These are phyloP conservation scores for Fimicolochytrium jonesii DNA, from an alignment of 192 early-diverging fungal genomes.

Conservation along the genomic window DNA sequence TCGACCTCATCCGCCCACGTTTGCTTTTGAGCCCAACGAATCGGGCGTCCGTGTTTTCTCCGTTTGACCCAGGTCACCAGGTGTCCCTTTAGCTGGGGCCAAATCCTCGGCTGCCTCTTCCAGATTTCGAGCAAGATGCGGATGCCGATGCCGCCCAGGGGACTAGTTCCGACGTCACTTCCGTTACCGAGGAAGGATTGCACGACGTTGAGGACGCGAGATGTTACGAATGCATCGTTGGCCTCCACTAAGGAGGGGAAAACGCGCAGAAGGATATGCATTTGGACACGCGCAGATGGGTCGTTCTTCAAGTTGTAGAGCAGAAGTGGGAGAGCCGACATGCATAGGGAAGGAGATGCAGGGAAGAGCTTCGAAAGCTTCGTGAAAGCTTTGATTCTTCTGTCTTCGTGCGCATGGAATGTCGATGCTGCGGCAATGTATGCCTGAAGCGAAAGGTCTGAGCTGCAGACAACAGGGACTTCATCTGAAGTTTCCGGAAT, in stretches of 20 bases:
- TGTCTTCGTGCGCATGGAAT: conserved; percentile 3
- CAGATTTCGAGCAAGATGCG: conserved; percentile 16
- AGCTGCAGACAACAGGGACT: too few relatives aligned
- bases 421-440: neutral
- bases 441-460: too few relatives aligned
- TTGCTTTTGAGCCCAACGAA: neutral
- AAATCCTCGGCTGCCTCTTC: conserved; percentile 19
- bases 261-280: conserved; percentile 11
- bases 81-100: conserved; percentile 17
- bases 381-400: conserved; percentile 8
- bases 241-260: conserved; percentile 10
- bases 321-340: conserved; percentile 19
- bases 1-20: conserved; percentile 13
- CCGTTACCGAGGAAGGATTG: conserved; percentile 17
- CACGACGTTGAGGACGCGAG: conserved; percentile 11
- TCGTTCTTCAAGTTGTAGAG: conserved; percentile 20
- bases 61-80: conserved; percentile 9
- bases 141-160: conserved; percentile 6
- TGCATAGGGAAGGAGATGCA: neutral
- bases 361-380: neutral
- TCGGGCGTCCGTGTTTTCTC: conserved; percentile 15
- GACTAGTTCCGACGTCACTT: neutral
- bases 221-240: conserved; percentile 19
- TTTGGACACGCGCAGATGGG: conserved; percentile 4
- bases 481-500: too few relatives aligned